Evolutionary conservation across 1,284 basidiomycete genomes (phyloP).

Genomic region (Papiliotrema terrestris): DNA sequence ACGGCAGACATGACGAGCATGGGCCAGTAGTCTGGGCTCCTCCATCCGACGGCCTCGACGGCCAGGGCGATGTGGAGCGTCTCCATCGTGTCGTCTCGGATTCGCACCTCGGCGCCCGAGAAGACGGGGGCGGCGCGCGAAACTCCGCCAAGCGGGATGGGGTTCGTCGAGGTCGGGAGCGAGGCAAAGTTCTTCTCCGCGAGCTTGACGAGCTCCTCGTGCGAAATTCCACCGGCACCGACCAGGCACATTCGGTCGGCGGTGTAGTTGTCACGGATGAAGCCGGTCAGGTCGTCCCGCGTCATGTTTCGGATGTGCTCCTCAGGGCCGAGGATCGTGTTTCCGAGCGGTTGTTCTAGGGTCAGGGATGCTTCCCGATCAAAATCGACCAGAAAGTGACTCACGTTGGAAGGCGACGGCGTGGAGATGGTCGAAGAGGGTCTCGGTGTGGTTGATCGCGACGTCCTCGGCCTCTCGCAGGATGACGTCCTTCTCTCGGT

Average conservation of each 20-base stretch:
- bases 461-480: conserved; percentile 98
- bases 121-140: conserved; percentile 73
- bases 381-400: conserved; percentile 3
- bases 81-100: conserved; percentile 86
- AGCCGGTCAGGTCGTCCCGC: conserved; percentile 80
- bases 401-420: conserved; percentile 74
- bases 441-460: conserved; percentile 96
- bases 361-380: not conserved
- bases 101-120: conserved; percentile 90
- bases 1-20: conserved; percentile 99
- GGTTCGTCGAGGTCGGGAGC: conserved; percentile 82
- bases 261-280: conserved; percentile 98
- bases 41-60: conserved; percentile 97
- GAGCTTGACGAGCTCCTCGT: conserved; percentile 87
- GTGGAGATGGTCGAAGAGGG: conserved; percentile 98
- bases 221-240: conserved; percentile 92
- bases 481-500: conserved; percentile 96
- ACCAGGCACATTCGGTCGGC: conserved; percentile 99
- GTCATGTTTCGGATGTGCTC: conserved; percentile 94
- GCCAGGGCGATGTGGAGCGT: conserved; percentile 94
- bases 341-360: conserved; percentile 84
- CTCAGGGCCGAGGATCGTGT: conserved; percentile 96
- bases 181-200: conserved; percentile 90
- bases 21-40: conserved; percentile 96
- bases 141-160: conserved; percentile 79